phyloP scores from a whole-genome alignment of 1,284 basidiomycete genomes.

The Tilletia walkeri region DNA sequence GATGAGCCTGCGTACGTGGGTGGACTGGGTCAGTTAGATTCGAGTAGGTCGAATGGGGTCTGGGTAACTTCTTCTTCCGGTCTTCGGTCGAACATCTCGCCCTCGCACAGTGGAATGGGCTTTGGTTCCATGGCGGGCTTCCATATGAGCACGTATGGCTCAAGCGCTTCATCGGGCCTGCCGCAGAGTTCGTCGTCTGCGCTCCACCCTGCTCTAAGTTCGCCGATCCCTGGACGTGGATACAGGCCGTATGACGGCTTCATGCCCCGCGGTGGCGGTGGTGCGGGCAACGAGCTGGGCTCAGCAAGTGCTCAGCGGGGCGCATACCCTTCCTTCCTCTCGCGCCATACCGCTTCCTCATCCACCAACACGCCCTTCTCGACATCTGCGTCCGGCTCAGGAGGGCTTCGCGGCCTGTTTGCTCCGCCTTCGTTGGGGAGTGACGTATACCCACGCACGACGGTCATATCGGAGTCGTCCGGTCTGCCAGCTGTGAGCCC shows the following conservation, averaged over 20 bases:
- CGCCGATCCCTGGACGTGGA: background rate
- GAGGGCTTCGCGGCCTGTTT: slow-evolving; percentile 8
- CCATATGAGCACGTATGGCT: background rate
- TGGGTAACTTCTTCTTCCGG: background rate
- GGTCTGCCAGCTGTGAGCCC: background rate
- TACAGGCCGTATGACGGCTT: background rate
- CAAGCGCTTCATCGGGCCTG: background rate
- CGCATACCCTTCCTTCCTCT: background rate
- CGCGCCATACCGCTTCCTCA: background rate
- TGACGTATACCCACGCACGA: slow-evolving; percentile 8
- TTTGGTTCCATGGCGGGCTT: too few relatives aligned
- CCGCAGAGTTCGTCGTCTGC: slow-evolving; percentile 11
- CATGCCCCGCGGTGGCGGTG: background rate
- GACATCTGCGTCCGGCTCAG: background rate
- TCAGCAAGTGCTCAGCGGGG: too few relatives aligned
- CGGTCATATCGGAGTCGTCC: slow-evolving; percentile 2
- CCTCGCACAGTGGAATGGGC: background rate
- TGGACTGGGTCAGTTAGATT: slow-evolving; percentile 43
- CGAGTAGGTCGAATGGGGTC: slow-evolving; percentile 1
- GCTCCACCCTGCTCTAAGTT: background rate
- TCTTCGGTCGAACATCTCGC: too few relatives aligned
- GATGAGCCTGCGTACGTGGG: slow-evolving; percentile 41
- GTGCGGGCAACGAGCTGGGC: too few relatives aligned
- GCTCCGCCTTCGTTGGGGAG: slow-evolving; percentile 10
- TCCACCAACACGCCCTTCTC: background rate